Base-by-base conservation (phyloP, 1,284 basidiomycete genomes). In the Apiotrichum brassicae region DNA sequence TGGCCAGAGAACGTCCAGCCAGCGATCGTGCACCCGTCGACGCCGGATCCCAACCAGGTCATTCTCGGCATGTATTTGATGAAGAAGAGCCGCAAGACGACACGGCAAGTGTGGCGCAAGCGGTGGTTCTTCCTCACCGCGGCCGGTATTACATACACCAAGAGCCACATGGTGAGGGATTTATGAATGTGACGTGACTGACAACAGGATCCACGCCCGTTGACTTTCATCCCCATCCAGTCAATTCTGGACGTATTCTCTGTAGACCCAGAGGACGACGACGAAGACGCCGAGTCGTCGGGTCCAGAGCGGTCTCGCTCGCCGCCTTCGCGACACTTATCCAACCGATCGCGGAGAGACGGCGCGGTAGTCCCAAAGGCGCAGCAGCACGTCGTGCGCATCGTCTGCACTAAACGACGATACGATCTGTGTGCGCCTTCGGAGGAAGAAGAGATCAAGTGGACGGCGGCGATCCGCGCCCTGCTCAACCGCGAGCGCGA, bases 401-500 rank as follows among this genome's bases (percentile, higher is more conserved):
- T 98, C 54, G 87, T 98, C 60, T 97, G 92, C 26, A 92, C 91
- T 51, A 93, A 94, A 72, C 81, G 91, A 49, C 85, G 87, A 20
- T 79, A 90, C 56, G 74, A 97, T 51, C 78, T 97, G 19, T 97
- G 92, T 63, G 95, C 94, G 11, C 94, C 95, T 4, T 86, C 81
- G 49, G 95, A 98, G 72, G 95, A 97, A 62, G 94, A 98, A 62
- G 95, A 98, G 75, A 95, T 98, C 73, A 88, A 87, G 70, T 99
- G 95, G 95, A 77, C 98, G 36, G 90, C 90, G 39, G 91, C 93
- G 9, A 81, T 98, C 40, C 84, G 90, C 47, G 91, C 91, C 57
- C 78, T 97, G 62, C 84, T 97, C 41, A 70, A 68, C 51, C 61
- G 69, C 43, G 64, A 69, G 44, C 54, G 71, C 14, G 60, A 57